Conservation (phyloP, 371 early-diverging fungal genomes). For the Phascolomyces articulosus region DNA sequence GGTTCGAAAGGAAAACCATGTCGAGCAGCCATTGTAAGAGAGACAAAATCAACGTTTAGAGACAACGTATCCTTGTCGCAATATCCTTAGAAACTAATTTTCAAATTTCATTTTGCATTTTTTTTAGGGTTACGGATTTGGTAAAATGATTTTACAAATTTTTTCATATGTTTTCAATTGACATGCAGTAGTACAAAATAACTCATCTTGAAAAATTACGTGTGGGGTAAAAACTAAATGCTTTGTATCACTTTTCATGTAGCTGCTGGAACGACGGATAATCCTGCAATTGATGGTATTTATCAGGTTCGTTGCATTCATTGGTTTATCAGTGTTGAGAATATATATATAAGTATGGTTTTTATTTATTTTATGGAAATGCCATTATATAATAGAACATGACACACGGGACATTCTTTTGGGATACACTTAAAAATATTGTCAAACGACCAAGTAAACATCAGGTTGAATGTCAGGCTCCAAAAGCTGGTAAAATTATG, state of each 20-base stretch:
- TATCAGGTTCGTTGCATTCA: constrained; percentile 29
- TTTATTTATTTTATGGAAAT: neutral
- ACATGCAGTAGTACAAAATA: too few species aligned
- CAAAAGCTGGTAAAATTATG: constrained; percentile 62
- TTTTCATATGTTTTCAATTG: neutral
- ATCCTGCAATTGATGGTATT: constrained; percentile 46
- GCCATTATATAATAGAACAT: constrained; percentile 33
- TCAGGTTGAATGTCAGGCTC: constrained; percentile 58
- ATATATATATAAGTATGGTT: neutral
- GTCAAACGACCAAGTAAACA: constrained; percentile 41
- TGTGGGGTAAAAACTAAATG: neutral
- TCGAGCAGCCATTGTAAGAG: constrained; percentile 49
- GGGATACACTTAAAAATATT: constrained; percentile 50
- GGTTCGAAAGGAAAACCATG: constrained; percentile 25
- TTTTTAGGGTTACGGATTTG: constrained; percentile 44
- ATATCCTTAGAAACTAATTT: constrained; percentile 22
- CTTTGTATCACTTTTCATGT: constrained; percentile 17
- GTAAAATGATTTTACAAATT: constrained; percentile 19
- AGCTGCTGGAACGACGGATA: constrained; percentile 75
- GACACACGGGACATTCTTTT: constrained; percentile 46
- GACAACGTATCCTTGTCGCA: too few species aligned
- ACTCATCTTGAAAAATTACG: neutral
- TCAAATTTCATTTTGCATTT: constrained; percentile 26
- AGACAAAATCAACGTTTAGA: too few species aligned
- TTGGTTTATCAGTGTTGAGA: too few species aligned